A percentile compares a stretch with the other conserved stretches of the same genome.
phyloP scores from a whole-genome alignment of 352 stramenopile genomes.

The Phytophthora fragariae region DNA sequence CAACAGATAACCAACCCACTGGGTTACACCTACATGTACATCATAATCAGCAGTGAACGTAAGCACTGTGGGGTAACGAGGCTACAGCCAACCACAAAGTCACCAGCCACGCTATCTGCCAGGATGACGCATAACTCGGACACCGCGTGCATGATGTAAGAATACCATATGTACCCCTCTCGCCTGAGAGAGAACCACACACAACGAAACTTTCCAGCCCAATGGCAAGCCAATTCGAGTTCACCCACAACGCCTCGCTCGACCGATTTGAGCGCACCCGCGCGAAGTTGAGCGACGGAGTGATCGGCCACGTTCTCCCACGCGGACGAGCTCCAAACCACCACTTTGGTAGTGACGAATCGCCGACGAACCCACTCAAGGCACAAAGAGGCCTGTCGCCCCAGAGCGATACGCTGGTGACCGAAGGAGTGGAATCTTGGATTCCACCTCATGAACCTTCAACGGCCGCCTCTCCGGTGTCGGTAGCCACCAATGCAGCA shows the following conservation, averaged over 20 bases:
- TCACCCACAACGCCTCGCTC: not conserved
- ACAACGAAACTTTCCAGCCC: conserved; percentile 11
- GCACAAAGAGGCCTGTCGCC: not conserved
- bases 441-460: not conserved
- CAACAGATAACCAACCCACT: too few relatives aligned
- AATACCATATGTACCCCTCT: too few relatives aligned
- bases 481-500: not conserved
- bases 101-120: not conserved
- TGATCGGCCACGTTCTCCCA: conserved; percentile 13
- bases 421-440: too few relatives aligned
- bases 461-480: not conserved
- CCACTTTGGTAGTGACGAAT: not conserved
- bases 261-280: not conserved
- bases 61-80: not conserved
- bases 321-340: not conserved
- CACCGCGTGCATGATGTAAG: too few relatives aligned
- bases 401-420: not conserved
- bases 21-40: too few relatives aligned
- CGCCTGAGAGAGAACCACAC: not conserved
- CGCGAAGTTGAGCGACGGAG: conserved; percentile 9
- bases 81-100: not conserved
- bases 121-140: not conserved
- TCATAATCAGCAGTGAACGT: not conserved
- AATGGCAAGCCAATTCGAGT: conserved; percentile 21
- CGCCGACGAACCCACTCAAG: not conserved